A percentile compares a stretch with the other conserved stretches of the same genome.
Conservation (phyloP, 345 rosid species). For the Eucalyptus tenuipes region DNA sequence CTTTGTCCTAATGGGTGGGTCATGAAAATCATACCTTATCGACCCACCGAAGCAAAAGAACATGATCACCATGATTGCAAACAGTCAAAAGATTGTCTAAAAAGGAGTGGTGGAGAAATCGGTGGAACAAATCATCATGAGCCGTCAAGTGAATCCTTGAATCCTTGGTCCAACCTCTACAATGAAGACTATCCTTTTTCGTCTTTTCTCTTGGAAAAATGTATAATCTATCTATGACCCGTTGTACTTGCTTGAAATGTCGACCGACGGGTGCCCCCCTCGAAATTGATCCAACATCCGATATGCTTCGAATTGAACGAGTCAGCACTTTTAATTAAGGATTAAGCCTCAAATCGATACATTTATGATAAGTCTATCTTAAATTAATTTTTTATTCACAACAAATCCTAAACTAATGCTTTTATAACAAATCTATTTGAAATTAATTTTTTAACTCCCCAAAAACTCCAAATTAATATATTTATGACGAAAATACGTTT, state of each 20-base stretch:
- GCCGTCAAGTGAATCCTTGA: background rate
- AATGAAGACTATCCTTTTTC: background rate
- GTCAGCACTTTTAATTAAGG: background rate
- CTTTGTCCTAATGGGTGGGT: background rate
- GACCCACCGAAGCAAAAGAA: background rate
- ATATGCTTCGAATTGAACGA: rapidly evolving
- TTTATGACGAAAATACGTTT: no score
- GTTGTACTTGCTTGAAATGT: background rate
- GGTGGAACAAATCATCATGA: background rate
- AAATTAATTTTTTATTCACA: no score
- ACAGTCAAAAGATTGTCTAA: background rate
- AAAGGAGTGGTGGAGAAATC: background rate
- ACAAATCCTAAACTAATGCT: no score
- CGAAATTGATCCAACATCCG: rapidly evolving
- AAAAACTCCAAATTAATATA: no score
- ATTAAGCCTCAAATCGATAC: rapidly evolving
- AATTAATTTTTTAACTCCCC: no score
- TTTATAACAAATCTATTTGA: no score
- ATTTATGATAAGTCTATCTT: no score
- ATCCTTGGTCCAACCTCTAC: background rate
- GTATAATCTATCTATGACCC: background rate
- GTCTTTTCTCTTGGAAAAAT: background rate
- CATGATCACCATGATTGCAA: background rate
- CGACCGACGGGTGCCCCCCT: background rate
- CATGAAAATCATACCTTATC: background rate